Conservation (phyloP, 768 basidiomycete species). For the Phylloporus rhodoxanthus region DNA sequence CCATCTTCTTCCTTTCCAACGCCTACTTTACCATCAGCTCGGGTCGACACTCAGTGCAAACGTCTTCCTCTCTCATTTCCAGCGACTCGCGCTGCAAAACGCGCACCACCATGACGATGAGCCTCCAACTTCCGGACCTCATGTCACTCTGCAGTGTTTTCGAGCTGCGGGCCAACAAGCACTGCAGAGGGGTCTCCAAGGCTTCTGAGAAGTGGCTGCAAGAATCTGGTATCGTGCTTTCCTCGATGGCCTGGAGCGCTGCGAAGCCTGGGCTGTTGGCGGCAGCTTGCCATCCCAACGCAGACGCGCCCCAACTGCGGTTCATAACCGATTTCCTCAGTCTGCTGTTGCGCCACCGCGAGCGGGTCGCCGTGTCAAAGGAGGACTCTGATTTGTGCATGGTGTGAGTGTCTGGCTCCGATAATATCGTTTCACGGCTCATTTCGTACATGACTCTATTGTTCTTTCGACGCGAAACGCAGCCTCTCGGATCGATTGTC, state of each 20-base stretch:
- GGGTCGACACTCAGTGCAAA: neutral
- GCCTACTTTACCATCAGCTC: neutral
- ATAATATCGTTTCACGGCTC: conserved; percentile 8
- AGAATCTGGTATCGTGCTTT: conserved; percentile 17
- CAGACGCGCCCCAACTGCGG: conserved; percentile 51
- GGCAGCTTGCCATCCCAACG: conserved; percentile 53
- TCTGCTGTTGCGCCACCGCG: conserved; percentile 35
- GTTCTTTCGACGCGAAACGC: neutral
- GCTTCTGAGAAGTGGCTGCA: conserved; percentile 28
- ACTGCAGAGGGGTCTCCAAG: conserved; percentile 24
- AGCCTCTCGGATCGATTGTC: conserved; percentile 38
- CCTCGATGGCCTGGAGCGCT: conserved; percentile 19
- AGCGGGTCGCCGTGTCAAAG: conserved; percentile 17
- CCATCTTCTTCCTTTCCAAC: conserved; percentile 7
- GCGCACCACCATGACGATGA: conserved; percentile 14
- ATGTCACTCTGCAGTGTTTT: conserved; percentile 21
- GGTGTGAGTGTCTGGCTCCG: conserved; percentile 17
- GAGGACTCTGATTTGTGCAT: conserved; percentile 9
- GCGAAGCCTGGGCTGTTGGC: conserved; percentile 49
- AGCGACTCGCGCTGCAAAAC: conserved; percentile 1
- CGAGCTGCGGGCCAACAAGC: conserved; percentile 25
- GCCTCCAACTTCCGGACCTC: conserved; percentile 30
- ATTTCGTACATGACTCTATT: conserved; percentile 3
- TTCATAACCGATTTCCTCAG: conserved; percentile 48
- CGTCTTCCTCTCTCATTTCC: neutral